Base-by-base conservation (phyloP, 1,284 basidiomycete genomes). In the Golubevia sp. region DNA sequence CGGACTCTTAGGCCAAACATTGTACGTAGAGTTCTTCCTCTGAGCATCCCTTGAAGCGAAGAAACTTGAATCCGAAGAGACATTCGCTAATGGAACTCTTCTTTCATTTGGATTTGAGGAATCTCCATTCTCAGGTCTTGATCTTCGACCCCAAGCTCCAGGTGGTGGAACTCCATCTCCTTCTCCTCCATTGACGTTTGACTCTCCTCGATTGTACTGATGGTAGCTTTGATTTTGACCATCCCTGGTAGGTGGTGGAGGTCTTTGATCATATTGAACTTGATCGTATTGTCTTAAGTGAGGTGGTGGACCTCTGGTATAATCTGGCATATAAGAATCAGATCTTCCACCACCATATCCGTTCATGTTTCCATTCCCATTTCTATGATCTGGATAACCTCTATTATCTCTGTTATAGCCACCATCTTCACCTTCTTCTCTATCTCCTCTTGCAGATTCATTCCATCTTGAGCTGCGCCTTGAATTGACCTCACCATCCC, bases 1-100 rank as follows among this genome's bases (percentile, higher is more conserved):
- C 2, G 75, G 75, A 3, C 68, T 71, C 2, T 64, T 62, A 5
- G 75, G 75, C 75, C 75, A 77, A 55, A 77, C 73, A 26, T 70
- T 73, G 6, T 73, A 15, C 3, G 59, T 74, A 3, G 68, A 68
- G 25, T 68, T 61, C 49, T 74, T 73, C 26, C 75, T 67, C 56
- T 77, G 71, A 48, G 72, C 64, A 59, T 75, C 66, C 54, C 73
- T 68, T 2, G 64, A 66, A 54, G 59, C 56, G 26, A 73, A 68
- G 59, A 73, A 69, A 34, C 62, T 55, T n/a, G 65, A 66, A 50
- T 64, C 57, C 0, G 23, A 23, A 4, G 48, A 23, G 6, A 52
- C 50, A 13, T 52, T 23, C 11, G 50, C 21, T 52, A 27, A 23
- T 5, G 21, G 25, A 27, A 52, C 21, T 52, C 25, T 23, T 26